Percentiles rank a stretch among this genome's conserved stretches.
Conservation (phyloP, 2,329 filamentous ascomycete genomes). For the Pezicula carpinea region DNA sequence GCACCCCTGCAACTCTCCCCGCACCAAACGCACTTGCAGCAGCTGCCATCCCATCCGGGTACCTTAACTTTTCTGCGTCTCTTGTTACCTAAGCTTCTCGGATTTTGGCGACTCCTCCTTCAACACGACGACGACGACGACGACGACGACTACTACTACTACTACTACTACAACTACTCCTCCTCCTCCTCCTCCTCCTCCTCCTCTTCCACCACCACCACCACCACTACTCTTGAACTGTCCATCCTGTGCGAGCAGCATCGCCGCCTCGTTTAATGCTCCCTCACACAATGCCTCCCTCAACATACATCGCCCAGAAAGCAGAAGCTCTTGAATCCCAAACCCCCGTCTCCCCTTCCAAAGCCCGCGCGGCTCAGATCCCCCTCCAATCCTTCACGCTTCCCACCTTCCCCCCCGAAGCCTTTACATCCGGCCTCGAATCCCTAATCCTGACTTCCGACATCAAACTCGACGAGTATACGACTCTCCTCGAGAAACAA, state of each 20-base stretch:
- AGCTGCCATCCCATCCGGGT: too few relatives aligned
- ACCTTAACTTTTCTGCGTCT: too few relatives aligned
- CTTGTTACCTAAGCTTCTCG: too few relatives aligned
- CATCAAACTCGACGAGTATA: constrained; percentile 42
- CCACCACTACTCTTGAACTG: too few relatives aligned
- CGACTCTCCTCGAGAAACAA: constrained; percentile 26
- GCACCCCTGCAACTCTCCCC: too few relatives aligned
- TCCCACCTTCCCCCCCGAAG: constrained; percentile 39
- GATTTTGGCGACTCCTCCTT: too few relatives aligned
- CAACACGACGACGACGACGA: too few relatives aligned
- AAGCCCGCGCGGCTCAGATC: constrained; percentile 39
- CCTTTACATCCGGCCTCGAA: constrained; percentile 32
- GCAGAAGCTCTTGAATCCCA: constrained; percentile 9
- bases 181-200: too few relatives aligned
- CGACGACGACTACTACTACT: too few relatives aligned
- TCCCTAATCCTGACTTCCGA: constrained; percentile 43
- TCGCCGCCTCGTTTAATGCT: not conserved
- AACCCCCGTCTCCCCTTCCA: constrained; percentile 11
- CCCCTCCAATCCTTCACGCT: constrained; percentile 39
- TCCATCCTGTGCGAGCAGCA: not conserved
- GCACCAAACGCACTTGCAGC: too few relatives aligned
- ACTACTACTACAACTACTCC: too few relatives aligned
- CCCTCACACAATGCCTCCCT: constrained; percentile 7
- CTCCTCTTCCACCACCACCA: too few relatives aligned
- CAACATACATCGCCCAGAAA: constrained; percentile 12